Evolutionary conservation across 495 filamentous ascomycete genomes (phyloP), one percentile per base, ranked within the genome.

Genomic region (Trichoderma reesei): DNA sequence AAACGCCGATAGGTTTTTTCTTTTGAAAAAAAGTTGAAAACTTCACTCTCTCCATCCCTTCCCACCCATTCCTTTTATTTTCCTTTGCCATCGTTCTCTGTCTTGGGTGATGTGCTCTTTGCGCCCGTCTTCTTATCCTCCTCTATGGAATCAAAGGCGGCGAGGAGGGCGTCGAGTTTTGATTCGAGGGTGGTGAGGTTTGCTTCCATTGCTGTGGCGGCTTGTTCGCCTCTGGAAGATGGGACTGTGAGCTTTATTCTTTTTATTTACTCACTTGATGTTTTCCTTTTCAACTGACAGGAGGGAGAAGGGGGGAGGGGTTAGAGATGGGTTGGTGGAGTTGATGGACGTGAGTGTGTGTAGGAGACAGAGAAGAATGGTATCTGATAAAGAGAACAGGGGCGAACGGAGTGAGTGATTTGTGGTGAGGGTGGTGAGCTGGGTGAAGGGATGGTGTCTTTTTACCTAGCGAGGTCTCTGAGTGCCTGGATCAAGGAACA

Each of bases 151-250:
- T 62, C 71, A 11, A 76, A 66, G 18, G 71, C 69, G 6, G 80
- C 79, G 26, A 85, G 70, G 6, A 85, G 65, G 59, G 73, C 77
- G 63, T 85, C 82, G 42, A 85, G 77, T 68, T 80, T 84, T 65
- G 68, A 75, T 69, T 85, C 82, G 26, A 85, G 67, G 41, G 56
- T 78, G 8, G 75, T 75, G 63, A 85, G 69, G 62, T 76, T 77
- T n/a, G 77, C 72, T 69, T 85, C 83, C n/a, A 85, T 72, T 62
- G 75, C 75, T 11, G 77, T 67, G 34, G 83, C 83, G 20, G 82
- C 78, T 67, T 78, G 76, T 65, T 85, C 83, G 65, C 82, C 83
- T 71, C 83, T 84, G 63, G 70, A 62, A 61, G 20, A 34, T 48
- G 33, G 6, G 39, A 46, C 41, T 63, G 36, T 26, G 42, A 3